Evolutionary conservation across 148 eudicot genomes (phyloP), one percentile per base, ranked within the genome.

Genomic region (Nepenthes gracilis): DNA sequence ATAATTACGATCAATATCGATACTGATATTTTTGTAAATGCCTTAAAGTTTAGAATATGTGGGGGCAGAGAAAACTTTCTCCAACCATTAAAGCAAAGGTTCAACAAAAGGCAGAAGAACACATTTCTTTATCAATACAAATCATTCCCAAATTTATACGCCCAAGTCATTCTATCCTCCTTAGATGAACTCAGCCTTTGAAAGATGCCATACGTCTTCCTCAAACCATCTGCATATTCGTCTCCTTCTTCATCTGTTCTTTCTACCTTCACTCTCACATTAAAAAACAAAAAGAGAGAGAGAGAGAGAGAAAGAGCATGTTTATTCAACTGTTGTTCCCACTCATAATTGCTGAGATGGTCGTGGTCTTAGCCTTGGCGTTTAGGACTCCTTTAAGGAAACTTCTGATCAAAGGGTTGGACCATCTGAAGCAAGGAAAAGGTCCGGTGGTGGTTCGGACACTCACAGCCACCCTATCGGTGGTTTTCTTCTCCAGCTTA

Each of bases 311-410:
- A 40, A 14, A 48, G 1, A 70, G 66, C 9, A 83, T 70, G 73
- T 66, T 84, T 64, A 61, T 76, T 7, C 74, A 67, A 57, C 78
- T 83, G 47, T 54, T 85, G 43, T 85, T 69, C 49, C 73, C 78
- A 9, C 65, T 85, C 3, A 72, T 79, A 35, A 70, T 75, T 13
- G 47, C 58, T 0, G 82, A 85, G 70, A 75, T 80, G 63, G 57
- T 62, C 32, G 50, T 82, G 52, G 75, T 79, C 36, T 55, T 80
- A 40, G 37, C 60, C 60, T 75, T 85, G n/a, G 38, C 70, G 40
- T 85, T 85, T 67, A 60, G 71, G 49, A 72, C 80, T 51, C 91
- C 91, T 36, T 40, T 85, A 4, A 77, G 87, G 60, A 69, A 66
- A 34, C 64, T 81, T 2, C 14, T 75, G 53, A 48, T 80, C 49